Evolutionary conservation across 495 filamentous ascomycete species (phyloP).

Genomic region (Penicillium steckii): DNA sequence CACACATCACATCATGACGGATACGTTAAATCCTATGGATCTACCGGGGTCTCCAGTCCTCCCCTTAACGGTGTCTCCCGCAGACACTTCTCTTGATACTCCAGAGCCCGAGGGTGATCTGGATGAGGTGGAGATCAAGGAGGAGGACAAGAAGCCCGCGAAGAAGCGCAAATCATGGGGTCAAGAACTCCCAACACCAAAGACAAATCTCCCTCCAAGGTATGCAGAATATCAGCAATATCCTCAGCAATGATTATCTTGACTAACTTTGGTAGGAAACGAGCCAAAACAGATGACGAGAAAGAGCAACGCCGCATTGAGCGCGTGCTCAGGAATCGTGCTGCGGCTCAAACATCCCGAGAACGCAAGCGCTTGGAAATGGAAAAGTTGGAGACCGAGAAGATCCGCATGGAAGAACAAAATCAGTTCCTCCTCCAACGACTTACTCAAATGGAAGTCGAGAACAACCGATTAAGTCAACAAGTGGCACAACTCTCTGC

Average conservation of each 20-base stretch:
- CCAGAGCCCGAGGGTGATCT: conserved; percentile 21
- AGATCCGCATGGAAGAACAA: conserved; percentile 61
- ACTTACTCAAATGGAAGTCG: conserved; percentile 60
- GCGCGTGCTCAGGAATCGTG: conserved; percentile 92
- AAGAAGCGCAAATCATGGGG: conserved; percentile 99
- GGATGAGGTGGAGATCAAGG: conserved; percentile 15
- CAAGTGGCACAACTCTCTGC: conserved; percentile 64
- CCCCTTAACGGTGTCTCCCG: conserved; percentile 50
- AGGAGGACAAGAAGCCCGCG: conserved; percentile 68
- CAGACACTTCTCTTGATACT: conserved; percentile 43
- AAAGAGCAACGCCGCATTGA: conserved; percentile 98
- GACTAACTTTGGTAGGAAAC: conserved; percentile 62
- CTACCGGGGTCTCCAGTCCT: conserved; percentile 32
- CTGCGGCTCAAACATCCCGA: conserved; percentile 91
- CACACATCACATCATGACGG: conserved; percentile 35
- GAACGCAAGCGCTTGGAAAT: conserved; percentile 95
- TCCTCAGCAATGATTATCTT: no score
- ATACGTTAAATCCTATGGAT: conserved; percentile 34
- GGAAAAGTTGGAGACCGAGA: conserved; percentile 80
- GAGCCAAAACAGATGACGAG: conserved; percentile 97
- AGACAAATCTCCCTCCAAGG: conserved; percentile 95
- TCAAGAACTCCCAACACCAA: conserved; percentile 92
- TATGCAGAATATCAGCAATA: conserved; percentile 40
- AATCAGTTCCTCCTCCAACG: conserved; percentile 69
- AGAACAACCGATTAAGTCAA: conserved; percentile 64